A percentile compares a stretch with the other conserved stretches of the same genome.
phyloP scores from a whole-genome alignment of 495 filamentous ascomycete species.

The Aspergillus ellipticus region DNA sequence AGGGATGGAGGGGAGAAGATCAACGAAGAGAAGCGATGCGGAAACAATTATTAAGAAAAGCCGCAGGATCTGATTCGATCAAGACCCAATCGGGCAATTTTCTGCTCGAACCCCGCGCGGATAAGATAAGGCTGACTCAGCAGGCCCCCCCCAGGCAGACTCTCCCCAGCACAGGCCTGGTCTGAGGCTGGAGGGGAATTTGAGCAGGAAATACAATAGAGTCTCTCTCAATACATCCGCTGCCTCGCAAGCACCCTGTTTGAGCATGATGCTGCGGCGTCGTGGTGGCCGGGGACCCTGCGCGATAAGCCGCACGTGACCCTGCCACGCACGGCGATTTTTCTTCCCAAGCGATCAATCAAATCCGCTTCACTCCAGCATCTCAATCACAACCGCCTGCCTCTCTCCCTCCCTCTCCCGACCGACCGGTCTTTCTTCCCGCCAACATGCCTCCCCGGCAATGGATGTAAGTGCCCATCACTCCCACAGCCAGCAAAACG shows the following conservation, averaged over 20 bases:
- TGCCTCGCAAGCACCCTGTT: no score
- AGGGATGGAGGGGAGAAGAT: conserved; percentile 9
- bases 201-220: no score
- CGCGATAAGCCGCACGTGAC: conserved; percentile 11
- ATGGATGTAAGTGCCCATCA: conserved; percentile 72
- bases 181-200: no score
- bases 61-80: conserved; percentile 1
- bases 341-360: conserved; percentile 4
- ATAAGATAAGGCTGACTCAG: conserved; percentile 32
- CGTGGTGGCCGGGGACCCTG: background rate
- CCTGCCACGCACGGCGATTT: conserved; percentile 10
- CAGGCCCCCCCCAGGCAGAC: background rate
- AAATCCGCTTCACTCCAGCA: background rate
- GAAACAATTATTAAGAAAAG: conserved; percentile 9
- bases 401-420: background rate
- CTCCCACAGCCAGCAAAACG: background rate
- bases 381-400: conserved; percentile 6
- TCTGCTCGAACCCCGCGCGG: conserved; percentile 11
- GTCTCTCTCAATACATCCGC: no score
- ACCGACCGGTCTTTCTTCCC: background rate
- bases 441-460: conserved; percentile 69
- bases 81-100: conserved; percentile 10
- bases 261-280: background rate
- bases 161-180: no score
- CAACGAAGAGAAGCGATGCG: background rate